Evolutionary conservation across 441 rosid genomes (phyloP).

Genomic region (Theobroma grandiflorum): DNA sequence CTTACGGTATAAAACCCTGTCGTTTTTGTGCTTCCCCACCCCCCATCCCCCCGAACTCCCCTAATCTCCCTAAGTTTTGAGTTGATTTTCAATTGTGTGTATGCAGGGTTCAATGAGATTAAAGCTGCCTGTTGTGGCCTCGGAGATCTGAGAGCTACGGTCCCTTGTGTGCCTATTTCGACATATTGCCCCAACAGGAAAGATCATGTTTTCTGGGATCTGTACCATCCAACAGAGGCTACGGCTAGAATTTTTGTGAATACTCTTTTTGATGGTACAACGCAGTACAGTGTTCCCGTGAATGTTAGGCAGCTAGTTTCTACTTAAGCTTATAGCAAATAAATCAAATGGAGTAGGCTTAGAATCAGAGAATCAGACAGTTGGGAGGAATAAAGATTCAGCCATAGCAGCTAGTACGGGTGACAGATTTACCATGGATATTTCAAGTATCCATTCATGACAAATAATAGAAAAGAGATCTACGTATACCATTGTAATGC

Average conservation of each 20-base stretch:
- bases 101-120: constrained; percentile 64
- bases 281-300: constrained; percentile 41
- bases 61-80: constrained; percentile 3
- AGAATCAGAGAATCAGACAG: neutral
- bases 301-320: constrained; percentile 49
- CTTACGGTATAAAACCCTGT: constrained; percentile 46
- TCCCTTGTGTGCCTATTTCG: constrained; percentile 66
- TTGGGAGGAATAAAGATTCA: neutral
- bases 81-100: neutral
- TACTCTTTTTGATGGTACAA: constrained; percentile 45
- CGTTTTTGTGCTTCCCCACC: neutral
- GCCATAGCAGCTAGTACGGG: neutral
- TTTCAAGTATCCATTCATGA: neutral
- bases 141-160: constrained; percentile 63
- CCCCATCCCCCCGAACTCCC: too few species aligned
- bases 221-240: constrained; percentile 64
- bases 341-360: neutral
- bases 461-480: neutral
- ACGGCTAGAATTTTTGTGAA: constrained; percentile 44
- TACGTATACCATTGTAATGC: neutral
- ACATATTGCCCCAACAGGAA: constrained; percentile 65
- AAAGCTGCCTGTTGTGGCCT: constrained; percentile 86
- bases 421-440: too few species aligned
- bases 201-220: constrained; percentile 82
- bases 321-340: neutral